Base-by-base conservation (phyloP, 192 early-diverging fungal species). In the Coemansia sp. region DNA sequence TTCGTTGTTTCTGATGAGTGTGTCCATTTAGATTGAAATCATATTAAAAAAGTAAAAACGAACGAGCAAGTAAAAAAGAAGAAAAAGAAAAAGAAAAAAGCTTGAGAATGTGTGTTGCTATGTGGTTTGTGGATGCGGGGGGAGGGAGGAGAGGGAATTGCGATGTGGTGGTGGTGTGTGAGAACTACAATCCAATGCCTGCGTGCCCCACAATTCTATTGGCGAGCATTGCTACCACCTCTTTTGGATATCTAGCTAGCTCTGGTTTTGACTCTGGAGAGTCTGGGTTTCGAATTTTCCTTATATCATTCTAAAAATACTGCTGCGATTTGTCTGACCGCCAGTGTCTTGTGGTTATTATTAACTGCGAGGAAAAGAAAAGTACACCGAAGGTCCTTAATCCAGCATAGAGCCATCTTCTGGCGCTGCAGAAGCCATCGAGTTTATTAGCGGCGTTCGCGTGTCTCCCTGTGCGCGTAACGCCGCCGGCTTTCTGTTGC, bases 1-100 rank as follows among this genome's bases (percentile, higher is more conserved):
- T 42, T 88, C 83, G 71, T 85, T 86, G 55, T 89, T 85, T 46
- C 84, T 82, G n/a, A 82, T 66, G 45, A 90, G 82, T 43, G 84
- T 65, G 6, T 91, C 89, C 90, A 91, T 91, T n/a, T 45, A 37
- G 29, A 64, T 15, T n/a, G n/a, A n/a, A 31, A 40, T 23, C n/a
- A n/a, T 42, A 15, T 4, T 15, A 9, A 42, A 18, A 1, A 43
- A 13, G 18, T 4, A 18, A 18, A 43, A 43, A 4, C 18, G 15
- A 43, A 18, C 45, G 26, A 39, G n/a, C 3, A 12, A 59, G 55
- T 45, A 30, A 63, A 23, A 64, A 51, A 52, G 31, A n/a, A n/a
- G n/a, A n/a, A n/a, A n/a, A n/a, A 43, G 18, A 35, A 7, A 16
- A 18, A 43, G 18, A 43, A 43, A 2, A 18, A 18, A 16, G 40